Evolutionary conservation across 345 rosid genomes (phyloP).

Genomic region (Gossypium turneri): DNA sequence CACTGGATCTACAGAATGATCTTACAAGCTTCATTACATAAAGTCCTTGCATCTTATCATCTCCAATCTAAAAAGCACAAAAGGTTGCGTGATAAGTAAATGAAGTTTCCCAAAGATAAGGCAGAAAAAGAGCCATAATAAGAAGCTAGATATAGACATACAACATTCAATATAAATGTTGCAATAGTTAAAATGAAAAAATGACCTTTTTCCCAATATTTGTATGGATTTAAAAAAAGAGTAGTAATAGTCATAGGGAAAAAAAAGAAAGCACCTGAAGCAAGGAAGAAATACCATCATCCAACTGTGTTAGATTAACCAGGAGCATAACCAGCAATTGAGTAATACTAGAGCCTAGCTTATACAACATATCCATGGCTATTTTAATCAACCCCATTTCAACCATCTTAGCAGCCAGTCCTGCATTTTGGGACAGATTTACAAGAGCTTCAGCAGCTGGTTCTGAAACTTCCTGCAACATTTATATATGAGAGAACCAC

Average conservation of each 20-base stretch:
- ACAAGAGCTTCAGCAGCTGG: constrained; percentile 87
- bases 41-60: constrained; percentile 76
- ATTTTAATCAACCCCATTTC: constrained; percentile 52
- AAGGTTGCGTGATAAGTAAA: background rate
- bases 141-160: background rate
- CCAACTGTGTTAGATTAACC: constrained; percentile 80
- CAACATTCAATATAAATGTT: constrained; percentile 1
- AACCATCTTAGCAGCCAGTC: constrained; percentile 65
- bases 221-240: background rate
- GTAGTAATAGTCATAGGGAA: background rate
- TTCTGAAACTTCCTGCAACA: constrained; percentile 73
- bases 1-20: constrained; percentile 73
- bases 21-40: constrained; percentile 86
- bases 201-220: background rate
- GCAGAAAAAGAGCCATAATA: background rate
- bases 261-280: constrained; percentile 61
- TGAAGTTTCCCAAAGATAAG: background rate
- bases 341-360: constrained; percentile 53
- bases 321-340: constrained; percentile 78
- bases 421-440: constrained; percentile 73
- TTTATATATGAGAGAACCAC: background rate
- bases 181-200: background rate
- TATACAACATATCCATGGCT: constrained; percentile 69
- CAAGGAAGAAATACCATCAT: constrained; percentile 71
- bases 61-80: constrained; percentile 49